Conservation (phyloP, 257 asterid species). For the Ocimum tenuiflorum region DNA sequence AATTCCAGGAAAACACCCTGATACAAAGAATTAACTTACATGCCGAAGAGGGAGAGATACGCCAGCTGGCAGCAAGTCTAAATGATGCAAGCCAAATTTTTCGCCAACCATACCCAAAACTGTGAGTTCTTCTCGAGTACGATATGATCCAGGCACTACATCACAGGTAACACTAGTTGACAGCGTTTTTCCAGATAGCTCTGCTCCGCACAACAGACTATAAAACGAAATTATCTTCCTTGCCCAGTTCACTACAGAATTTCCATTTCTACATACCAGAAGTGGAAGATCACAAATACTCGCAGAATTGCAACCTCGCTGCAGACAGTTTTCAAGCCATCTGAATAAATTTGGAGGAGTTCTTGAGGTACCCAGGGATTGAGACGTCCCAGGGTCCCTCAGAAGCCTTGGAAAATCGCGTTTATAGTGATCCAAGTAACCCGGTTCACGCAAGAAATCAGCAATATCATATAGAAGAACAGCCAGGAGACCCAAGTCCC, state of each 20-base stretch:
- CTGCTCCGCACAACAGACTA: constrained; percentile 85
- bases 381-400: constrained; percentile 33
- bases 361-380: constrained; percentile 28
- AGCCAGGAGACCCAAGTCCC: constrained; percentile 86
- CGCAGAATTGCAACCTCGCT: constrained; percentile 60
- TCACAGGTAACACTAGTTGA: constrained; percentile 78
- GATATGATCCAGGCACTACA: constrained; percentile 62
- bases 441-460: constrained; percentile 49
- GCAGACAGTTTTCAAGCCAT: constrained; percentile 86
- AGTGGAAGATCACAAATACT: constrained; percentile 57
- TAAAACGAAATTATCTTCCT: constrained; percentile 80
- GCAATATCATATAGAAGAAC: constrained; percentile 64
- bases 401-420: constrained; percentile 75
- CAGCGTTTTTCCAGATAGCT: constrained; percentile 47
- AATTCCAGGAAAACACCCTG: too few species aligned
- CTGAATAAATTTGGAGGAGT: constrained; percentile 78
- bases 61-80: constrained; percentile 92
- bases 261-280: constrained; percentile 62
- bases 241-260: constrained; percentile 70
- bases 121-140: constrained; percentile 58
- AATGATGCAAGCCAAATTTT: constrained; percentile 76
- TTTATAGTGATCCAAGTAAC: constrained; percentile 81
- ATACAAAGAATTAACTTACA: constrained; percentile 64
- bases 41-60: constrained; percentile 91
- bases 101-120: constrained; percentile 98